Evolutionary conservation across 352 stramenopile species (phyloP).

Genomic region (Globisporangium nagaii): DNA sequence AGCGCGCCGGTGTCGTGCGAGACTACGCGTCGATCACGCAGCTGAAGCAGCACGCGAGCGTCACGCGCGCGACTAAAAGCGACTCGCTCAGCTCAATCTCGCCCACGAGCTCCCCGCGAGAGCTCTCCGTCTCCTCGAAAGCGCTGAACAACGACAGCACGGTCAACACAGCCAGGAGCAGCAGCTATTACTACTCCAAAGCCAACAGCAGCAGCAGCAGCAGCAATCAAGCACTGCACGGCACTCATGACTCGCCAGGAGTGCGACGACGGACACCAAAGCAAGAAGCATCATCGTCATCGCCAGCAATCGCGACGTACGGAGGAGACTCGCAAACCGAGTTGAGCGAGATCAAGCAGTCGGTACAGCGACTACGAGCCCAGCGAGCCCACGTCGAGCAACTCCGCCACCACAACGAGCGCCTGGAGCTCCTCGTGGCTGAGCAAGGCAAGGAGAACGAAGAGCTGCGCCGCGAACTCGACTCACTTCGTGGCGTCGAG

Average conservation of each 20-base stretch:
- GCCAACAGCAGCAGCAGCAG: too few relatives aligned
- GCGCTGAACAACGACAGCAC: slow-evolving; percentile 1
- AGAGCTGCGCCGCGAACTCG: slow-evolving; percentile 30
- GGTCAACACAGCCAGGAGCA: neutral
- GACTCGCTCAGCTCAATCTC: slow-evolving; percentile 22
- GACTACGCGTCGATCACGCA: slow-evolving; percentile 5
- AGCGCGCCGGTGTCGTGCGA: neutral
- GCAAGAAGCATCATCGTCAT: neutral
- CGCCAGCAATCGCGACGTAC: neutral
- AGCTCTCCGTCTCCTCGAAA: slow-evolving; percentile 16
- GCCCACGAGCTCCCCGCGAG: slow-evolving; percentile 11
- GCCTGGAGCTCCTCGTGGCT: slow-evolving; percentile 25
- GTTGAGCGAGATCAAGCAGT: slow-evolving; percentile 48
- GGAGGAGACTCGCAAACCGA: slow-evolving; percentile 11
- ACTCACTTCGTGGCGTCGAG: slow-evolving; percentile 30
- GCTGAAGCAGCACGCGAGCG: neutral
- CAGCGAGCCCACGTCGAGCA: slow-evolving; percentile 55
- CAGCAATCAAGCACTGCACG: neutral
- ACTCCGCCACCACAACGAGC: slow-evolving; percentile 32
- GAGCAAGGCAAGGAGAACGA: slow-evolving; percentile 38
- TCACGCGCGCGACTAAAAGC: neutral
- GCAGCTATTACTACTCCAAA: neutral
- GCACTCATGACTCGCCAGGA: neutral
- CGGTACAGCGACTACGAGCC: slow-evolving; percentile 36
- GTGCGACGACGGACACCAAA: neutral